Evolutionary conservation across 495 filamentous ascomycete species (phyloP).

Genomic region (Evernia prunastri): DNA sequence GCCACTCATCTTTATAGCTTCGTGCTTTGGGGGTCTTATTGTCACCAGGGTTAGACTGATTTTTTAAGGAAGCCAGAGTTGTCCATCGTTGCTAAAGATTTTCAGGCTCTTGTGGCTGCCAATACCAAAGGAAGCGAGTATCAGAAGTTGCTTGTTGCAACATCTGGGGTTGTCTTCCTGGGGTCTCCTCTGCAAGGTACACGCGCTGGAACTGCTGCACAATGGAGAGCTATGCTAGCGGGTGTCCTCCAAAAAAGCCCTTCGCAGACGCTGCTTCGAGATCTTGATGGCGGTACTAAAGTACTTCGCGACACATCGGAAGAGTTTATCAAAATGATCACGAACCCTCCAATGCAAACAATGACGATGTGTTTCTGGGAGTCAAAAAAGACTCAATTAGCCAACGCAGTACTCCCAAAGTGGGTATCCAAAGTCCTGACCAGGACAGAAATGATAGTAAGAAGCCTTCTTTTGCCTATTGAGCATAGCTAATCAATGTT

Average conservation of each 20-base stretch:
- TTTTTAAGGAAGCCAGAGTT: neutral
- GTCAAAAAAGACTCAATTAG: neutral
- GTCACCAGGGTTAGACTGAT: neutral
- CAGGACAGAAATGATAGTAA: neutral
- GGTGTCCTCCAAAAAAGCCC: neutral
- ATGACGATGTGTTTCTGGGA: slow-evolving; percentile 8
- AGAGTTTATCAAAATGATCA: neutral
- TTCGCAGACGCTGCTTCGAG: neutral
- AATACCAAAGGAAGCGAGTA: neutral
- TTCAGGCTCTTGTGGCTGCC: neutral
- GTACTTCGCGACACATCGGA: neutral
- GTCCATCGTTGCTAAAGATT: neutral
- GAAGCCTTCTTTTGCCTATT: neutral
- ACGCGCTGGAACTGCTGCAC: slow-evolving; percentile 6
- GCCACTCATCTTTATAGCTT: slow-evolving; percentile 4
- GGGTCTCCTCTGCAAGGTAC: slow-evolving; percentile 9
- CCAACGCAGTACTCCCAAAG: neutral
- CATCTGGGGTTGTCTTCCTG: slow-evolving; percentile 6
- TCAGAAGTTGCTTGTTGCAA: slow-evolving; percentile 10
- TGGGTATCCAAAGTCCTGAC: neutral
- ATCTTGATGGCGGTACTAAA: neutral
- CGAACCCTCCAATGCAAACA: neutral
- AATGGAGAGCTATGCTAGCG: slow-evolving; percentile 1
- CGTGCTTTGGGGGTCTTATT: slow-evolving; percentile 1
- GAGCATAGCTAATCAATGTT: neutral